Evolutionary conservation across 495 filamentous ascomycete species (phyloP), one percentile per base, ranked within the genome.

Genomic region (Podospora anserina): DNA sequence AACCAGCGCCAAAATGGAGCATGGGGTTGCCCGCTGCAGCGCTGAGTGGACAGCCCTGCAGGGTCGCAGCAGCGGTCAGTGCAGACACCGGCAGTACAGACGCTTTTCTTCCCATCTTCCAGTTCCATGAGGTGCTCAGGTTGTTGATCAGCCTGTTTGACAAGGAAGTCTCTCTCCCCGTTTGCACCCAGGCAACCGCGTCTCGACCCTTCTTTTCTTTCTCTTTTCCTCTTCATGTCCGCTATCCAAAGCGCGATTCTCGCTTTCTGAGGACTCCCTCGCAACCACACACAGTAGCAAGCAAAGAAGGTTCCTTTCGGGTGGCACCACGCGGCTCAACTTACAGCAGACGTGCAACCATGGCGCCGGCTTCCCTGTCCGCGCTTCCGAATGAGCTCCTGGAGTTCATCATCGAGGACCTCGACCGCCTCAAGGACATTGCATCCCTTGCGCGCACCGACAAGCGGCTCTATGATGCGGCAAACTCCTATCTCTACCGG

Each of bases 321-420:
- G 39, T 13, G 39, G 39, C 39, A 49, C 39, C 39, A 11, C 39
- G 39, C 9, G 39, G 39, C 34, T 39, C 34, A 23, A 39, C 34
- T 39, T 39, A 49, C 13, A 39, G 55, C 0, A 15, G 55, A 58
- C 55, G 55, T 58, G 55, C 55, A 58, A 58, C 23, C n/a, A 39
- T 49, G 61, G 4, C 61, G 32, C 61, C 27, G n/a, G 30, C 30
- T 20, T 63, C 61, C 28, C n/a, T 71, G 53, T 64, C 32, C 53
- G 67, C 65, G 0, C 69, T 78, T 5, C 76, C 76, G 1, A 64
- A 69, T 26, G 76, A 78, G 68, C 70, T 78, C 23, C 44, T 78
- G 18, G 68, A 71, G 5, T 71, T 76, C 34, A 67, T 78, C 32
- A 64, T 75, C 64, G 64, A 74, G 5, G 65, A 71, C 56, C 72